phyloP scores from a whole-genome alignment of 148 eudicot genomes.

The Hydrangea macrophylla region DNA sequence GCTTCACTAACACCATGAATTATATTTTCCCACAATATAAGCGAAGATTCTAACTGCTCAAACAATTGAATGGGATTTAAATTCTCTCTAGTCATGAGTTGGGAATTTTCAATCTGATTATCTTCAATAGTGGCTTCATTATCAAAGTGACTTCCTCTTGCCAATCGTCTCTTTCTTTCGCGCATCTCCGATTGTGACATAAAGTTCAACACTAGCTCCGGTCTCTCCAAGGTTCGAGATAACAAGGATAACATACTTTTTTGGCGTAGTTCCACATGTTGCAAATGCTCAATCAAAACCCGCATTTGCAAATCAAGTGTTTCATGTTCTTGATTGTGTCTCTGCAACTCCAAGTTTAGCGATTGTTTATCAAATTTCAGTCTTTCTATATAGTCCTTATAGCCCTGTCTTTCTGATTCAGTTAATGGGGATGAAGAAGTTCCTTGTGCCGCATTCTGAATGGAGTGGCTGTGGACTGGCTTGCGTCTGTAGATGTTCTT shows the following conservation, averaged over 20 bases:
- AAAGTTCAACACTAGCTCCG: constrained; percentile 37
- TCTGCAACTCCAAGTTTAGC: constrained; percentile 48
- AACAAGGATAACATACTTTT: constrained; percentile 40
- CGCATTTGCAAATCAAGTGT: constrained; percentile 36
- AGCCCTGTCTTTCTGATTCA: constrained; percentile 60
- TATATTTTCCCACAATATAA: constrained; percentile 61
- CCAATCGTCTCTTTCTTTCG: constrained; percentile 68
- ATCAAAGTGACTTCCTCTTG: constrained; percentile 31
- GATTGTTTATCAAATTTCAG: constrained; percentile 48
- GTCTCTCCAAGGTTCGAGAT: constrained; percentile 45
- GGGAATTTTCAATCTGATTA: constrained; percentile 20
- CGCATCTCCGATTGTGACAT: constrained; percentile 47
- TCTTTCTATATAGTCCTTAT: constrained; percentile 53
- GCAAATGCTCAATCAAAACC: constrained; percentile 42
- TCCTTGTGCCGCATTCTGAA: constrained; percentile 43
- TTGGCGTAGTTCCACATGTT: constrained; percentile 48
- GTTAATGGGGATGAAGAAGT: constrained; percentile 44
- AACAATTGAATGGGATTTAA: constrained; percentile 36
- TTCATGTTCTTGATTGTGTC: constrained; percentile 45
- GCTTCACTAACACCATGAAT: constrained; percentile 29
- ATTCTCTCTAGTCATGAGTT: constrained; percentile 33
- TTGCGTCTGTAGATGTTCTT: constrained; percentile 82
- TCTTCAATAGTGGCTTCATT: constrained; percentile 38
- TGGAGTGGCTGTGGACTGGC: constrained; percentile 88
- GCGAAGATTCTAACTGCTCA: constrained; percentile 59